Base-by-base conservation (phyloP, 495 filamentous ascomycete genomes). In the Parathielavia appendiculata region DNA sequence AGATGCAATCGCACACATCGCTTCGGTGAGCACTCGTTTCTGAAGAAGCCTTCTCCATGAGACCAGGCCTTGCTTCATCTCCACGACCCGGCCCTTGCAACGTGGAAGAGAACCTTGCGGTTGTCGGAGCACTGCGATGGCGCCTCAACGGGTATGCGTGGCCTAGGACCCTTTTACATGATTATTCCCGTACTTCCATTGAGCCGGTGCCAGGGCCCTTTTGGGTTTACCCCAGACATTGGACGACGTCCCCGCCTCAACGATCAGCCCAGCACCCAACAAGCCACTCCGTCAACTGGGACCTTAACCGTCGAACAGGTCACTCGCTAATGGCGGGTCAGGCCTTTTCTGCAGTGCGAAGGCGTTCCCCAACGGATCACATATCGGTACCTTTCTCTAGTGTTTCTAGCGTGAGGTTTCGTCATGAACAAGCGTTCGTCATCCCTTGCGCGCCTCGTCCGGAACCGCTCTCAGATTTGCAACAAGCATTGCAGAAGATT, bases 221-320 rank as follows among this genome's bases (percentile, higher is more conserved):
- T 41, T n/a, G 17, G 13, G 11, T 49, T 45, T 52, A 58, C 47
- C 56, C 56, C 56, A 44, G 56, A 58, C 56, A 17, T 57, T 44
- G 36, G 23, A 47, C 30, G 17, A 9, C 40, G n/a, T 19, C 43
- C 14, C 13, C 19, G 46, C 22, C 20, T 46, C 40, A 20, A 22
- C 40, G 43, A 53, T 59, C 41, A 14, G 20, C 57, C 34, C 34
- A n/a, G n/a, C n/a, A n/a, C n/a, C n/a, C n/a, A n/a, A n/a, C n/a
- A 35, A 38, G 1, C 6, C 19, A 30, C 19, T 22, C 17, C 39
- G 30, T 52, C 48, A 44, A 46, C 45, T 35, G 54, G 46, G 54
- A 34, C 26, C 26, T 45, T 1, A n/a, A 4, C 17, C 5, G 7
- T 9, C 51, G 30, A 17, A 26, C 35, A 30, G 36, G 14, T 16